A percentile compares a stretch with the other conserved stretches of the same genome.
These are phyloP conservation scores for Leishmania martiniquensis DNA, from an alignment of 208 protist species.

Conservation along the genomic window DNA sequence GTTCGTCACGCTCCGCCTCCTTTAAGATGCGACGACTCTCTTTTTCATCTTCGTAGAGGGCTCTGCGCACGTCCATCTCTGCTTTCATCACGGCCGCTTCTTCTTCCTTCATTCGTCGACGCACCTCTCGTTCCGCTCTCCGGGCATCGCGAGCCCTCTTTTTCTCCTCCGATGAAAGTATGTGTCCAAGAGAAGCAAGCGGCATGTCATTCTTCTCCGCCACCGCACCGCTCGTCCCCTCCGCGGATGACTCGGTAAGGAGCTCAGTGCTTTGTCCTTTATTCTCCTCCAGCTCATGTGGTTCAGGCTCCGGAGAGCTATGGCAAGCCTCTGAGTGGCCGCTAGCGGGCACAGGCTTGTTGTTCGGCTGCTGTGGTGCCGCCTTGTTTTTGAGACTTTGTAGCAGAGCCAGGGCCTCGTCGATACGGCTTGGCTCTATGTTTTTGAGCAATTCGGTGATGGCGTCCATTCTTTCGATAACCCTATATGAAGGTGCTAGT, in stretches of 20 bases:
- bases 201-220: conserved; percentile 19
- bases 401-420: conserved; percentile 34
- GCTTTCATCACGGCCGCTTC: conserved; percentile 16
- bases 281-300: neutral
- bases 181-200: conserved; percentile 12
- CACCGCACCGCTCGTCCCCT: conserved; percentile 6
- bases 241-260: neutral
- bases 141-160: conserved; percentile 12
- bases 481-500: neutral
- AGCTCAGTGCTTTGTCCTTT: neutral
- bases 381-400: conserved; percentile 21
- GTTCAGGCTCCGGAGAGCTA: neutral
- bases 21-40: conserved; percentile 14
- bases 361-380: neutral
- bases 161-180: conserved; percentile 22
- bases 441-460: conserved; percentile 29
- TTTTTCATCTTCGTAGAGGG: conserved; percentile 20
- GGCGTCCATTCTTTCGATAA: conserved; percentile 22
- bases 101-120: conserved; percentile 26
- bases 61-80: conserved; percentile 21
- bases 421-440: conserved; percentile 37
- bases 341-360: neutral
- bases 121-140: conserved; percentile 24
- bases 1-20: conserved; percentile 24
- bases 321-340: neutral